phyloP scores from a whole-genome alignment of 108 stramenopile genomes.

The Skeletonema menzelii region DNA sequence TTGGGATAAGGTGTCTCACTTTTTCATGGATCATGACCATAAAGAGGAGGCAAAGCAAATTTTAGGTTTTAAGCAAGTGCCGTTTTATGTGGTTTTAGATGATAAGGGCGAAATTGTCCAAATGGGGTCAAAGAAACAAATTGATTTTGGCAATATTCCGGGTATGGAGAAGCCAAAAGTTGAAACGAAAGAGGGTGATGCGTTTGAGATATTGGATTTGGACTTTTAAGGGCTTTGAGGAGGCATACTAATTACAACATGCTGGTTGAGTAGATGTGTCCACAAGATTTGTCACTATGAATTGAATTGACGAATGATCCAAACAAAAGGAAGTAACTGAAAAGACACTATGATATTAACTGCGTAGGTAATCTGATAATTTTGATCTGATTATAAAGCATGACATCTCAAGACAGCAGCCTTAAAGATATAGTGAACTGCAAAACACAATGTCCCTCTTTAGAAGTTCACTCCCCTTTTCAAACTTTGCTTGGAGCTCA shows the following conservation, averaged over 20 bases:
- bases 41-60: slow-evolving; percentile 80
- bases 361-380: not conserved
- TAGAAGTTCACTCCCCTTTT: slow-evolving; percentile 90
- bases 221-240: slow-evolving; percentile 33
- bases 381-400: not conserved
- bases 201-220: slow-evolving; percentile 37
- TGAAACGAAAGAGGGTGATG: slow-evolving; percentile 2
- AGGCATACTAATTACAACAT: too few species aligned
- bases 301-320: not conserved
- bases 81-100: slow-evolving; percentile 85
- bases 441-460: slow-evolving; percentile 99
- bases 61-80: slow-evolving; percentile 78
- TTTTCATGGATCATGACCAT: slow-evolving; percentile 72
- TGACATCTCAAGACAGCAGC: not conserved
- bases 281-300: too few species aligned
- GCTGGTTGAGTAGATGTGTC: not conserved
- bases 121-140: slow-evolving; percentile 63
- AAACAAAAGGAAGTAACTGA: not conserved
- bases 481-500: slow-evolving; percentile 93
- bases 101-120: slow-evolving; percentile 72
- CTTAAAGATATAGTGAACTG: slow-evolving; percentile 89
- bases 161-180: slow-evolving; percentile 27
- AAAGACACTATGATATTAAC: not conserved
- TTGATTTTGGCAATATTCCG: slow-evolving; percentile 69
- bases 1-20: slow-evolving; percentile 76